phyloP scores from a whole-genome alignment of 2,329 filamentous ascomycete species.

The Metarhizium anisopliae region DNA sequence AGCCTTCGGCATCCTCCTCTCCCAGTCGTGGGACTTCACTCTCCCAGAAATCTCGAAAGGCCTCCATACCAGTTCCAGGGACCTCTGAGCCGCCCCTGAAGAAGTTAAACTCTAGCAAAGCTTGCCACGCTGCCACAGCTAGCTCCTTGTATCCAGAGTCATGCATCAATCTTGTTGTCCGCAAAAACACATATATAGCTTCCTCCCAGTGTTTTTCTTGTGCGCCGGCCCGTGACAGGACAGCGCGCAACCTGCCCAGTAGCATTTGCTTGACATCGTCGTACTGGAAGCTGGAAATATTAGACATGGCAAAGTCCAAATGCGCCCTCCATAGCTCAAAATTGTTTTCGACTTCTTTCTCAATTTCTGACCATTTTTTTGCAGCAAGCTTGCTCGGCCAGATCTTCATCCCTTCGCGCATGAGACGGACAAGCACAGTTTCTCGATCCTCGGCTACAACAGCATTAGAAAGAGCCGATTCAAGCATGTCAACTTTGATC shows the following conservation, averaged over 20 bases:
- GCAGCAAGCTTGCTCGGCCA: conserved; percentile 59
- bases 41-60: conserved; percentile 76
- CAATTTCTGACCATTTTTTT: conserved; percentile 54
- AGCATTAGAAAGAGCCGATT: conserved; percentile 61
- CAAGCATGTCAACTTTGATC: conserved; percentile 70
- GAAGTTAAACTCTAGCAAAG: conserved; percentile 62
- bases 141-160: conserved; percentile 74
- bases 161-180: conserved; percentile 63
- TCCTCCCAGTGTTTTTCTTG: conserved; percentile 15
- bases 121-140: conserved; percentile 76
- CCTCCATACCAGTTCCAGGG: conserved; percentile 18
- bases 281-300: conserved; percentile 57
- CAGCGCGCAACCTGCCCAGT: conserved; percentile 35
- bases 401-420: conserved; percentile 64
- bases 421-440: conserved; percentile 55
- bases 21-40: conserved; percentile 72
- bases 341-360: conserved; percentile 16
- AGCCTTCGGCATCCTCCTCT: conserved; percentile 62
- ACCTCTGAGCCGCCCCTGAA: conserved; percentile 31
- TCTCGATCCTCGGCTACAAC: conserved; percentile 39
- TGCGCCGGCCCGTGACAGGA: conserved; percentile 7
- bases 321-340: conserved; percentile 65
- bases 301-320: conserved; percentile 64
- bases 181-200: conserved; percentile 60
- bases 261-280: conserved; percentile 55